Evolutionary conservation across 164 flowering plant species (phyloP).

Genomic region (Cinnamomum chago): DNA sequence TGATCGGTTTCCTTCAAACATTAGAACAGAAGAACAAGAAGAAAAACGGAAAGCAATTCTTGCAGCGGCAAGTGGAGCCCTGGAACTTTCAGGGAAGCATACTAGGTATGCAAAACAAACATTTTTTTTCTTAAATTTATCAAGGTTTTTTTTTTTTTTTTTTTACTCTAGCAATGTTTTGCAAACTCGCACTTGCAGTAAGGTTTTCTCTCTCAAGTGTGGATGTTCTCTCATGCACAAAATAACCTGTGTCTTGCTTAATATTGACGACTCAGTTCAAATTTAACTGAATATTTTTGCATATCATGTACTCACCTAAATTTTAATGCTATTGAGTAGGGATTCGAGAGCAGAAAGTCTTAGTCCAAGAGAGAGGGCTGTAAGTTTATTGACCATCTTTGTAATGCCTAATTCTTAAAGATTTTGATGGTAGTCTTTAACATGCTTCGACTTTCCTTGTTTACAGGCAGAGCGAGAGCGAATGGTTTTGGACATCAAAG

Average conservation of each 20-base stretch:
- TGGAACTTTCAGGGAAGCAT: slow-evolving; percentile 45
- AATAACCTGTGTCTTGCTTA: not conserved
- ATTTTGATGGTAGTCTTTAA: not conserved
- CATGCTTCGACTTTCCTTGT: slow-evolving; percentile 8
- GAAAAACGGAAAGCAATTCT: slow-evolving; percentile 92
- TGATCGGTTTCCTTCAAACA: slow-evolving; percentile 83
- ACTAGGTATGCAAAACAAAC: slow-evolving; percentile 34
- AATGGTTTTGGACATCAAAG: slow-evolving; percentile 98
- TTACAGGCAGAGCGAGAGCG: slow-evolving; percentile 95
- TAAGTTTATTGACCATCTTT: slow-evolving; percentile 39
- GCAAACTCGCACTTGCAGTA: not conserved
- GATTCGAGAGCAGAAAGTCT: slow-evolving; percentile 65
- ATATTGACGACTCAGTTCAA: not conserved
- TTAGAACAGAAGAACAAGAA: slow-evolving; percentile 88
- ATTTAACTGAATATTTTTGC: slow-evolving; percentile 1
- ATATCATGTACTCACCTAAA: slow-evolving; percentile 45
- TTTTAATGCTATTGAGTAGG: slow-evolving; percentile 42
- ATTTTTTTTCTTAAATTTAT: too few species aligned
- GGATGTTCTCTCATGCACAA: too few species aligned
- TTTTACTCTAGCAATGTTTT: not conserved
- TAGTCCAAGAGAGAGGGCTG: slow-evolving; percentile 97
- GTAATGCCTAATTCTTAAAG: not conserved
- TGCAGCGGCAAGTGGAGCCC: slow-evolving; percentile 73
- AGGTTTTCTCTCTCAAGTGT: not conserved
- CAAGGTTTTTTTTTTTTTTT: not conserved